Base-by-base conservation (phyloP, 1,284 basidiomycete genomes). In the Cutaneotrichosporon mucoides region DNA sequence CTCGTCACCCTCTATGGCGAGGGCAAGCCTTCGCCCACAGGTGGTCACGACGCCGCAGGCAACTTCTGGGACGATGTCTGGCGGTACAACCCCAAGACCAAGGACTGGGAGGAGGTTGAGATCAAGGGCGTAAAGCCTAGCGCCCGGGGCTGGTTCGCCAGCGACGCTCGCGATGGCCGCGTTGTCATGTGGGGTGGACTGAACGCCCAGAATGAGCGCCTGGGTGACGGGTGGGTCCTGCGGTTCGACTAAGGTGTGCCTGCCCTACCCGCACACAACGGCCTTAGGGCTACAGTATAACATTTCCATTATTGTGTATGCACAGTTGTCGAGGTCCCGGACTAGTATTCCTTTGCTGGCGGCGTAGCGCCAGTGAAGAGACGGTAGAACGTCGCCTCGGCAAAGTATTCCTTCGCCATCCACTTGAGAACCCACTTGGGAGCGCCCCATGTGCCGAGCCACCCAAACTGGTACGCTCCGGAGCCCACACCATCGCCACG, bases 61-160 rank as follows among this genome's bases (percentile, higher is more conserved):
- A 66, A 65, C 46, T 72, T 72, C 57, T 72, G 68, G 65, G 63
- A 59, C 40, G 71, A 73, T 51, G 62, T 70, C 7, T 73, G 71
- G 71, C 44, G 55, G 2, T 70, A 65, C 48, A 49, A 61, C 15
- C 57, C 55, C 2, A 43, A n/a, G 2, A 33, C 36, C 5, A 52
- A 57, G 37, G 43, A 8, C 9, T 71, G 69, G 69, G 38, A 47
- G 33, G 56, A 67, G 58, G 57, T 67, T 8, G 5, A 3, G 1
- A 16, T 49, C 7, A 35, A 8, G 7, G 49, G 54, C 8, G 65
- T 56, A 5, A 46, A 47, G 35, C 73, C 73, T 1, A 59, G 57
- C 11, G 65, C 67, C 9, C 64, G 77, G 16, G 77, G 77, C 0
- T 78, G 77, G 75, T 73, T 78, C 53, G 71, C 68, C 6, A 68